Conservation (phyloP, 2,329 filamentous ascomycete species). For the Xylaria sp. region DNA sequence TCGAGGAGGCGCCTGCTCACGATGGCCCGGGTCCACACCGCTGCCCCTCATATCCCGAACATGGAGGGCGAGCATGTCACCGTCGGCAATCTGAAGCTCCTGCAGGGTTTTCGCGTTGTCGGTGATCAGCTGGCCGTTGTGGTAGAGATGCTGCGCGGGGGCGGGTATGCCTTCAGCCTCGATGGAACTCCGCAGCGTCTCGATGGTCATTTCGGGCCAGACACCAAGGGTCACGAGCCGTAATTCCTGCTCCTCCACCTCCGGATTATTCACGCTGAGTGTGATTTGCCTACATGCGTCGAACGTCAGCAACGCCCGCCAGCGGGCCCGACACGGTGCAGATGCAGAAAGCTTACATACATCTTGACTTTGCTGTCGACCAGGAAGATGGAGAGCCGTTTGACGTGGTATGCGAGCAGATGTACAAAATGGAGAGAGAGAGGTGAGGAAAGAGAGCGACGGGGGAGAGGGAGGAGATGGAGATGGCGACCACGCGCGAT, state of each 20-base stretch:
- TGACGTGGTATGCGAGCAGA: conserved; percentile 2
- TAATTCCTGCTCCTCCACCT: conserved; percentile 72
- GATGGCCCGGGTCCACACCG: conserved; percentile 52
- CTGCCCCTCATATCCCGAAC: conserved; percentile 70
- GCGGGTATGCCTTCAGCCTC: conserved; percentile 82
- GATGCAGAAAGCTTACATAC: conserved; percentile 34
- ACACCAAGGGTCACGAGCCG: conserved; percentile 73
- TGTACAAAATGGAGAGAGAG: background rate
- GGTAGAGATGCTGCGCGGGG: conserved; percentile 83
- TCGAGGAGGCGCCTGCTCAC: conserved; percentile 51
- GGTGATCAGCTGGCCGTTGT: conserved; percentile 84
- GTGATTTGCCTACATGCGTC: conserved; percentile 73
- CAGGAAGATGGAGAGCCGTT: background rate
- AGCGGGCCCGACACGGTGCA: conserved; percentile 7
- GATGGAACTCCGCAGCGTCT: conserved; percentile 87
- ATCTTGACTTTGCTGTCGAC: conserved; percentile 26
- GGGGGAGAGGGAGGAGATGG: background rate
- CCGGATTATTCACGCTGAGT: conserved; percentile 75
- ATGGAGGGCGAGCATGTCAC: conserved; percentile 92
- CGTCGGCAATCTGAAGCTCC: conserved; percentile 82
- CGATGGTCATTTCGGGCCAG: conserved; percentile 76
- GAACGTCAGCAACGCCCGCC: conserved; percentile 25
- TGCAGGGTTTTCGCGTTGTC: conserved; percentile 85
- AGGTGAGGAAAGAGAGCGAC: background rate
- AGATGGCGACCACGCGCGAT: background rate